Conservation (phyloP, 2,329 filamentous ascomycete genomes). For the Talaromyces sp. region DNA sequence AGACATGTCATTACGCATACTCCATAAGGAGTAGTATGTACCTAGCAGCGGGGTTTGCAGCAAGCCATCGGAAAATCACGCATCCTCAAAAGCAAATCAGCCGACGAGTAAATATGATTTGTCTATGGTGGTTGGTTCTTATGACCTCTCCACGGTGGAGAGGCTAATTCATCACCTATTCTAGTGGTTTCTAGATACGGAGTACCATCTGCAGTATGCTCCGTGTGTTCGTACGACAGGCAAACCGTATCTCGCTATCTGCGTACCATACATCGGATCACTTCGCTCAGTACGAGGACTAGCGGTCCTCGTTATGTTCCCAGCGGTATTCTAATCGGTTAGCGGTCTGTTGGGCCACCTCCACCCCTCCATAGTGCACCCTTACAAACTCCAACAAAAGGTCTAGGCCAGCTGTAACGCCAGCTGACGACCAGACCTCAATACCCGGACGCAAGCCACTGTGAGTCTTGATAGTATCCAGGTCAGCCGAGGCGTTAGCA, state of each 20-base stretch:
- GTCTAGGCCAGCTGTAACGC: slow-evolving; percentile 8
- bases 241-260: not conserved
- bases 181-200: not conserved
- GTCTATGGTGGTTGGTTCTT: not conserved
- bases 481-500: not conserved
- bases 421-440: slow-evolving; percentile 13
- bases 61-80: slow-evolving; percentile 5
- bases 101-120: not conserved
- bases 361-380: slow-evolving; percentile 6
- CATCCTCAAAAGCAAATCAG: not conserved
- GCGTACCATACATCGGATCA: not conserved
- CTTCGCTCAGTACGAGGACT: not conserved
- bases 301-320: not conserved
- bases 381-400: slow-evolving; percentile 12
- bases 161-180: not conserved
- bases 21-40: not conserved
- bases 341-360: slow-evolving; percentile 1
- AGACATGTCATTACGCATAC: not conserved
- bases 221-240: not conserved
- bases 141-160: not conserved
- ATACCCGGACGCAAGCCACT: slow-evolving; percentile 4
- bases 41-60: not conserved
- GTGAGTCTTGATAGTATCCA: not conserved
- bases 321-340: slow-evolving; percentile 11
- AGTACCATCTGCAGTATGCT: not conserved